These are phyloP conservation scores for Jamesozyma hellenica DNA, from an alignment of 805 yeast genomes.

Conservation along the genomic window DNA sequence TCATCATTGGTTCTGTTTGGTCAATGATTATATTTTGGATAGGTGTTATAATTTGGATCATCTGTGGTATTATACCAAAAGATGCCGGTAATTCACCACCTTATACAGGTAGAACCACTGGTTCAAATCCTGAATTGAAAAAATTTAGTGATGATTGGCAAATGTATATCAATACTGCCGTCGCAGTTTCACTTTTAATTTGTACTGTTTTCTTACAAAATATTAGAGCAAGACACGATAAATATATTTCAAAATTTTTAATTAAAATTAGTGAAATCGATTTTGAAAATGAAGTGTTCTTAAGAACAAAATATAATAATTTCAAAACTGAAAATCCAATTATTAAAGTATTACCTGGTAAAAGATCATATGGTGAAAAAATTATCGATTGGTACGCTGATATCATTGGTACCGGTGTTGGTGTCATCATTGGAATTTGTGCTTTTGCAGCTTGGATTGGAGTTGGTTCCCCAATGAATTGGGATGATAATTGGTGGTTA, in stretches of 20 bases:
- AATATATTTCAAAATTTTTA: conserved; percentile 19
- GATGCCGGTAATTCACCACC: conserved; percentile 22
- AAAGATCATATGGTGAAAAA: conserved; percentile 15
- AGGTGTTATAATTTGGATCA: conserved; percentile 33
- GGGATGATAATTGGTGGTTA: conserved; percentile 36
- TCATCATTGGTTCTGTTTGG: conserved; percentile 27
- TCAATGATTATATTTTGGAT: conserved; percentile 30
- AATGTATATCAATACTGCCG: conserved; percentile 35
- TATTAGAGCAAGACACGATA: conserved; percentile 32
- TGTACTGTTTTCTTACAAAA: conserved; percentile 33
- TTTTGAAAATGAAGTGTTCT: conserved; percentile 21
- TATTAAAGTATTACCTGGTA: conserved; percentile 12
- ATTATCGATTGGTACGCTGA: conserved; percentile 34
- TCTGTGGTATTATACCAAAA: conserved; percentile 28
- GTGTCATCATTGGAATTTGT: conserved; percentile 27
- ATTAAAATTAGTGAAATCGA: conserved; percentile 21
- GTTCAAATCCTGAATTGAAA: conserved; percentile 15
- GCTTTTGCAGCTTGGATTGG: conserved; percentile 33
- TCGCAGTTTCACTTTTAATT: conserved; percentile 30
- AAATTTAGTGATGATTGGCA: conserved; percentile 33
- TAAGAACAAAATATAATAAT: conserved; percentile 15
- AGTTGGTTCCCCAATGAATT: conserved; percentile 31
- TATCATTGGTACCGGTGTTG: conserved; percentile 35
- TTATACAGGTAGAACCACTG: conserved; percentile 18
- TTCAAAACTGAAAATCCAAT: conserved; percentile 19